phyloP scores from a whole-genome alignment of 345 rosid genomes.

The Hibiscus syriacus region DNA sequence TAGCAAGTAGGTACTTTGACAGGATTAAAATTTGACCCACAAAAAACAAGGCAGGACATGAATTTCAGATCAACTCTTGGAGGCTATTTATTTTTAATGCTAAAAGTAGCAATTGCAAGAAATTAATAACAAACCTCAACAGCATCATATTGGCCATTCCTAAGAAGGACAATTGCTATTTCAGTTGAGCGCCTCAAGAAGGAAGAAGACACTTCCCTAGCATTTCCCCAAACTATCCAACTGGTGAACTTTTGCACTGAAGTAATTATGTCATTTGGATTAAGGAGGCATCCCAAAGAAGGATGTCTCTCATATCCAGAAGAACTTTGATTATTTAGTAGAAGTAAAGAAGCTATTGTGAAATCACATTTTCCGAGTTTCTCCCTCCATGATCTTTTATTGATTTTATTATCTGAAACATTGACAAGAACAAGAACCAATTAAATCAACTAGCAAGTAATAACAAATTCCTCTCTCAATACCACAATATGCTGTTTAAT shows the following conservation, averaged over 20 bases:
- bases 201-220: slow-evolving; percentile 56
- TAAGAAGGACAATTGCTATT: slow-evolving; percentile 61
- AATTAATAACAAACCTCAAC: slow-evolving; percentile 54
- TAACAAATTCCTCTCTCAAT: background rate
- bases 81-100: background rate
- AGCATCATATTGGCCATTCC: slow-evolving; percentile 78
- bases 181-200: slow-evolving; percentile 64
- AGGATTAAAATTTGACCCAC: background rate
- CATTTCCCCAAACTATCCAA: slow-evolving; percentile 77
- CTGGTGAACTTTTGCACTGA: slow-evolving; percentile 53
- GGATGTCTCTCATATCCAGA: slow-evolving; percentile 25
- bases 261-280: slow-evolving; percentile 45
- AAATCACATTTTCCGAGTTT: slow-evolving; percentile 76
- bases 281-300: slow-evolving; percentile 41
- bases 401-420: slow-evolving; percentile 53
- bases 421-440: slow-evolving; percentile 6
- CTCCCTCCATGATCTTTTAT: slow-evolving; percentile 66
- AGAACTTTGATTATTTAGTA: slow-evolving; percentile 31
- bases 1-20: slow-evolving; percentile 49
- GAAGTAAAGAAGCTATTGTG: slow-evolving; percentile 67
- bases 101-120: background rate
- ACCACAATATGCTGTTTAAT: background rate
- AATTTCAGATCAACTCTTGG: slow-evolving; percentile 19
- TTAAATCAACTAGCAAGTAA: slow-evolving; percentile 7
- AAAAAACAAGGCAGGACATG: background rate